Conservation (phyloP, 768 basidiomycete genomes). For the Mycena chlorophos region DNA sequence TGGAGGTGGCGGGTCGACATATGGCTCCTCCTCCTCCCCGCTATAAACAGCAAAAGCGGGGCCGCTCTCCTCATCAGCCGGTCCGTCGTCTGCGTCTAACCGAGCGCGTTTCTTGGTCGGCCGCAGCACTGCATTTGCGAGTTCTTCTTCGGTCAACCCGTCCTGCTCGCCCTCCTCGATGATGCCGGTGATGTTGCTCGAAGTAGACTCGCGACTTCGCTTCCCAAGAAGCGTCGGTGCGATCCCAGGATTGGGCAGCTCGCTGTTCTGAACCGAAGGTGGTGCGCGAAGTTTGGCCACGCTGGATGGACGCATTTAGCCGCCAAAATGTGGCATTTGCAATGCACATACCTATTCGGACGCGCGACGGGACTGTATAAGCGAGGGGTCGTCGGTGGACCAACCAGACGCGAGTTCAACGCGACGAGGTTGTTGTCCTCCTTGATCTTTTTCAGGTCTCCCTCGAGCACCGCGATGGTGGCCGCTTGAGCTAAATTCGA, state of each 20-base stretch:
- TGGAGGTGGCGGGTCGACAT: conserved; percentile 49
- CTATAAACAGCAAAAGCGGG: conserved; percentile 52
- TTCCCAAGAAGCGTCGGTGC: conserved; percentile 62
- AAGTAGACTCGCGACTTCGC: conserved; percentile 54
- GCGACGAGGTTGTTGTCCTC: conserved; percentile 12
- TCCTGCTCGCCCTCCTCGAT: conserved; percentile 46
- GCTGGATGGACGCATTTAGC: conserved; percentile 7
- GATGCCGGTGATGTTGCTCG: conserved; percentile 42
- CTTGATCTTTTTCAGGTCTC: conserved; percentile 27
- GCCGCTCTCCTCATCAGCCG: conserved; percentile 20
- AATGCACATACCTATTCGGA: conserved; percentile 8
- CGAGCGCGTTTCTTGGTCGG: conserved; percentile 58
- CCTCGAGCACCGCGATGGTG: conserved; percentile 20
- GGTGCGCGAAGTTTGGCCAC: conserved; percentile 11
- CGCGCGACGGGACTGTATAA: conserved; percentile 16
- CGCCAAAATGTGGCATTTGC: neutral
- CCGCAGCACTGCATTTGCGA: conserved; percentile 38
- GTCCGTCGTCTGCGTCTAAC: conserved; percentile 24
- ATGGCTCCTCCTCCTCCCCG: conserved; percentile 40
- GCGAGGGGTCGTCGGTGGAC: conserved; percentile 26
- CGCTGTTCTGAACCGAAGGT: conserved; percentile 14
- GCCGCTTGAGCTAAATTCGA: conserved; percentile 30
- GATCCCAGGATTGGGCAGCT: conserved; percentile 39
- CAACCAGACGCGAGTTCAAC: conserved; percentile 5
- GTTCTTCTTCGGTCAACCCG: conserved; percentile 36